phyloP scores from a whole-genome alignment of 768 basidiomycete genomes.

The Antrodiella citrinella region DNA sequence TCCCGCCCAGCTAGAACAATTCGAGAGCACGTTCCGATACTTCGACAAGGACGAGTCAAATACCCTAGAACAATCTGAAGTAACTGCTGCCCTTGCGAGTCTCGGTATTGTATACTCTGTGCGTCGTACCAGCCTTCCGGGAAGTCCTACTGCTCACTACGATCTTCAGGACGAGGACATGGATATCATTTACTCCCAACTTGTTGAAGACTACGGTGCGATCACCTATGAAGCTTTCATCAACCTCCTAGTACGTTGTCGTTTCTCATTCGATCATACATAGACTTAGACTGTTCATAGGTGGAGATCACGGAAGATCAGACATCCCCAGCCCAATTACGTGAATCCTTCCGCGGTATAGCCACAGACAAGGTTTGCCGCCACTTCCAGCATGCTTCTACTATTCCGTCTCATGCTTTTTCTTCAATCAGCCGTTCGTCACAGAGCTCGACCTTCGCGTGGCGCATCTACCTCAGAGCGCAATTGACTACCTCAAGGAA shows the following conservation, averaged over 20 bases:
- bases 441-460: slow-evolving; percentile 89
- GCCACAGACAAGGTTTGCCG: slow-evolving; percentile 74
- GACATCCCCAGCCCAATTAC: slow-evolving; percentile 84
- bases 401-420: not conserved
- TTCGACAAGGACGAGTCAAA: slow-evolving; percentile 93
- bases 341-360: slow-evolving; percentile 88
- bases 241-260: slow-evolving; percentile 66
- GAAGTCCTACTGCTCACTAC: not conserved
- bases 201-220: slow-evolving; percentile 75
- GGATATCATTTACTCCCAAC: slow-evolving; percentile 72
- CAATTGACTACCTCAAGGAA: slow-evolving; percentile 76
- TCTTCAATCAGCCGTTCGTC: slow-evolving; percentile 63
- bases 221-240: slow-evolving; percentile 93
- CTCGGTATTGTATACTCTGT: slow-evolving; percentile 90
- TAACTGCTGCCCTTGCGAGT: slow-evolving; percentile 91
- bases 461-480: slow-evolving; percentile 66
- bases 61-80: slow-evolving; percentile 75
- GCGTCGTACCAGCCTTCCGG: slow-evolving; percentile 14
- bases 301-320: slow-evolving; percentile 96
- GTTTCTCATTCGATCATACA: not conserved
- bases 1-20: slow-evolving; percentile 92
- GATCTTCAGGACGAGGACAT: slow-evolving; percentile 72
- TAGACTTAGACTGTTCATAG: slow-evolving; percentile 30
- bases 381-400: not conserved
- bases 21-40: slow-evolving; percentile 95